Base-by-base conservation (phyloP, 768 basidiomycete genomes). In the Mrakia frigida region DNA sequence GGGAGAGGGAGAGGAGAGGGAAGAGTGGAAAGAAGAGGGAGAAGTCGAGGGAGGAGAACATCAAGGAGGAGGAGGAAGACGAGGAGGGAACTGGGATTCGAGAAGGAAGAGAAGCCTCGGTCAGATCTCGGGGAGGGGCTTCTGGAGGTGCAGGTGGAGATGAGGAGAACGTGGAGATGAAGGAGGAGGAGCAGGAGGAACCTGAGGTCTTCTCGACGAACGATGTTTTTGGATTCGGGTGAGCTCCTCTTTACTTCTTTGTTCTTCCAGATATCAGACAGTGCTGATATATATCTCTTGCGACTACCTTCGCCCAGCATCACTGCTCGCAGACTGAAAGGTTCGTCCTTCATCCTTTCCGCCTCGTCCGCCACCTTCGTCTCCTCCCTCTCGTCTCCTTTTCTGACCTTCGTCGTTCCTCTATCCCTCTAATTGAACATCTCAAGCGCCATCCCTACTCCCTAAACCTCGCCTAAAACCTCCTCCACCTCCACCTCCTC, bases 141-240 rank as follows among this genome's bases (percentile, higher is more conserved):
- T 18, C 46, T 21, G 16, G 37, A n/a, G n/a, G n/a, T 13, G 67
- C 67, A 39, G n/a, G 67, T 18, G 23, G 41, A n/a, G 28, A 39
- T 4, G 21, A 43, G n/a, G 39, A 69, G 41, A 43, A n/a, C 7
- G 67, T 14, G 9, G 35, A 16, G 67, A 69, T 28, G 41, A 10
- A n/a, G 67, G 14, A 37, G 67, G 67, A 68, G 39, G 67, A 69
- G n/a, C 21, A 69, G 6, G 41, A n/a, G 67, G n/a, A 25, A 1
- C 21, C 35, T 18, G 67, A 39, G 21, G n/a, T 69, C 11, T 16
- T 69, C 41, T 69, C 41, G 35, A 37, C 35, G 23, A 69, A 69
- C 41, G 67, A 69, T 69, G 35, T 23, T 14, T 69, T 41, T 23
- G 67, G 67, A 39, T 69, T 69, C 41, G 67, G 67, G 67, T 69